These are phyloP conservation scores for Canariomyces notabilis DNA, from an alignment of 2,329 filamentous ascomycete genomes.

Conservation along the genomic window DNA sequence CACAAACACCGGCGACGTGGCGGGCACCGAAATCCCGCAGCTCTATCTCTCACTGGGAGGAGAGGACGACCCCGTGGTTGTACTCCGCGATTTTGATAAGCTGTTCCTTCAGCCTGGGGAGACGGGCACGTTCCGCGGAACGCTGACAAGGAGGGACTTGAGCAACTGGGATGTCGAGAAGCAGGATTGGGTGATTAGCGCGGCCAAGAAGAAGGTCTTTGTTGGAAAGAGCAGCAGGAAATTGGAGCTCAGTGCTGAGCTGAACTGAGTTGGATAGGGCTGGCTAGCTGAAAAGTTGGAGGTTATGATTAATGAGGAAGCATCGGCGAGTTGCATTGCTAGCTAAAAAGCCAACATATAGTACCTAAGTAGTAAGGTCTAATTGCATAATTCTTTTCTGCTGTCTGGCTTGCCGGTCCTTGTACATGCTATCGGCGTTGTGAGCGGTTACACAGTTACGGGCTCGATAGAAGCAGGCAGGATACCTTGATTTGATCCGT, in stretches of 20 bases:
- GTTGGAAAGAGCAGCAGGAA: slow-evolving; percentile 54
- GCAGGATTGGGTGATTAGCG: slow-evolving; percentile 79
- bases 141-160: slow-evolving; percentile 73
- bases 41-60: slow-evolving; percentile 79
- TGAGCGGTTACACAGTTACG: too few species aligned
- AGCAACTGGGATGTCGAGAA: slow-evolving; percentile 75
- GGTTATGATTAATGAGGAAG: too few species aligned
- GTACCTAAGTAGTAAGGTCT: too few species aligned
- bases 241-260: slow-evolving; percentile 32
- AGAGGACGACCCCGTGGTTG: slow-evolving; percentile 58
- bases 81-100: slow-evolving; percentile 77
- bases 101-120: slow-evolving; percentile 66
- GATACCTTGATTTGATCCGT: too few species aligned
- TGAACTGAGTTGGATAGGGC: slow-evolving; percentile 5
- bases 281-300: too few species aligned
- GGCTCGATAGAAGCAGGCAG: too few species aligned
- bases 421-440: too few species aligned
- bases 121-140: slow-evolving; percentile 59
- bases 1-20: slow-evolving; percentile 62
- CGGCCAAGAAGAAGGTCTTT: slow-evolving; percentile 47
- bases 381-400: too few species aligned
- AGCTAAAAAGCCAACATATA: too few species aligned
- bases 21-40: slow-evolving; percentile 69
- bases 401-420: too few species aligned
- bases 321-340: too few species aligned